Evolutionary conservation across 306 rosid species (phyloP).

Genomic region (Castanea sativa): DNA sequence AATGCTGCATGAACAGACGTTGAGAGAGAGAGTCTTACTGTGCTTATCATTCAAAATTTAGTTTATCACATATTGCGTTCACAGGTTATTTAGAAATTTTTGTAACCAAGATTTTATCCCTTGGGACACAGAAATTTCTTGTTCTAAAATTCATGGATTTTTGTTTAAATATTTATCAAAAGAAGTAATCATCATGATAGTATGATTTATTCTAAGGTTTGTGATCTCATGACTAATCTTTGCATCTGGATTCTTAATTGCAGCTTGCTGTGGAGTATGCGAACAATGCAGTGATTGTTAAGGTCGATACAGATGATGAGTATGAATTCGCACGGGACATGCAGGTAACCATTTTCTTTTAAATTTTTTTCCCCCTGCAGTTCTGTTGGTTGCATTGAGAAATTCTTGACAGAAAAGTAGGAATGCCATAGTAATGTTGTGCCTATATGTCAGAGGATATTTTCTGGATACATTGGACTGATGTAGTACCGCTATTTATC

Average conservation of each 20-base stretch:
- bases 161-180: too few species aligned
- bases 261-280: conserved; percentile 97
- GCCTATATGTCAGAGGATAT: neutral
- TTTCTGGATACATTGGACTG: neutral
- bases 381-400: neutral
- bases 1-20: too few species aligned
- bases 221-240: conserved; percentile 19
- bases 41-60: neutral
- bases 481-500: neutral
- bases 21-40: neutral
- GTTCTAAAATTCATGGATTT: neutral
- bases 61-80: neutral
- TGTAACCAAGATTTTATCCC: neutral
- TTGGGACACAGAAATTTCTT: neutral
- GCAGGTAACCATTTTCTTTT: conserved; percentile 55
- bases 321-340: conserved; percentile 84
- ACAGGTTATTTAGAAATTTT: neutral
- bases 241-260: neutral
- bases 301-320: conserved; percentile 92
- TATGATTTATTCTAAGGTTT: neutral
- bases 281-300: conserved; percentile 53
- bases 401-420: neutral
- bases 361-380: neutral
- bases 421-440: neutral
- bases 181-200: neutral